Percentiles rank a stretch among this genome's conserved stretches.
phyloP scores from a whole-genome alignment of 352 stramenopile species.

The Globisporangium ultimum region DNA sequence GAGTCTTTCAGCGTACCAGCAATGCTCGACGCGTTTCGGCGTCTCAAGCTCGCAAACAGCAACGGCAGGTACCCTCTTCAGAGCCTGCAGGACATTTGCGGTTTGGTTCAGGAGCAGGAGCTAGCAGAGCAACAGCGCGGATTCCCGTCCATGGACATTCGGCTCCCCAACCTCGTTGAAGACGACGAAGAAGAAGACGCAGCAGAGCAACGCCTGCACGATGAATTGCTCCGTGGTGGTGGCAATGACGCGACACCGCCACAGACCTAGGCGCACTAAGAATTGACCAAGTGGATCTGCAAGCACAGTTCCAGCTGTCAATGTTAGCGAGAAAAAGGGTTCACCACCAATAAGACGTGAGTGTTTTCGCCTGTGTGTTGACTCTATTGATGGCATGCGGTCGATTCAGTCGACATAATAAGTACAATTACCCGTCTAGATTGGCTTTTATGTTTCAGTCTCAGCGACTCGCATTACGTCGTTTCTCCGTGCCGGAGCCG shows the following conservation, averaged over 20 bases:
- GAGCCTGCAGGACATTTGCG: slow-evolving; percentile 16
- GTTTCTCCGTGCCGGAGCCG: slow-evolving; percentile 29
- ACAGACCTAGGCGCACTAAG: too few species aligned
- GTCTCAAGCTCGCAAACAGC: slow-evolving; percentile 20
- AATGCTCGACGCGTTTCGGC: slow-evolving; percentile 51
- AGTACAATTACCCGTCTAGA: slow-evolving; percentile 3
- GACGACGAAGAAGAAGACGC: slow-evolving; percentile 8
- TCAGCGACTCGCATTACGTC: slow-evolving; percentile 45
- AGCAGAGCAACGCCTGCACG: not conserved
- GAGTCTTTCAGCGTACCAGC: slow-evolving; percentile 39
- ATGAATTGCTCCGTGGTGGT: not conserved
- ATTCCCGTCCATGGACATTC: slow-evolving; percentile 9
- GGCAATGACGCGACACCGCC: too few species aligned
- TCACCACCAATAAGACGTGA: not conserved
- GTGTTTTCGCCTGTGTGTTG: slow-evolving; percentile 5
- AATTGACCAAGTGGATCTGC: not conserved
- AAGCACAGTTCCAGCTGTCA: not conserved
- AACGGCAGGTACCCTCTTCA: not conserved
- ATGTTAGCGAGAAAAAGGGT: not conserved
- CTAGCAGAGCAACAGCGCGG: slow-evolving; percentile 9
- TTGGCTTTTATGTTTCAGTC: not conserved
- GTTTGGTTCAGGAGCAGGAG: slow-evolving; percentile 16
- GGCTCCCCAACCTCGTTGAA: slow-evolving; percentile 26
- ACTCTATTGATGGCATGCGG: not conserved
- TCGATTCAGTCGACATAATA: not conserved